Evolutionary conservation across 2,329 filamentous ascomycete species (phyloP), one percentile per base, ranked within the genome.

Genomic region (Fusarium xyrophilum): DNA sequence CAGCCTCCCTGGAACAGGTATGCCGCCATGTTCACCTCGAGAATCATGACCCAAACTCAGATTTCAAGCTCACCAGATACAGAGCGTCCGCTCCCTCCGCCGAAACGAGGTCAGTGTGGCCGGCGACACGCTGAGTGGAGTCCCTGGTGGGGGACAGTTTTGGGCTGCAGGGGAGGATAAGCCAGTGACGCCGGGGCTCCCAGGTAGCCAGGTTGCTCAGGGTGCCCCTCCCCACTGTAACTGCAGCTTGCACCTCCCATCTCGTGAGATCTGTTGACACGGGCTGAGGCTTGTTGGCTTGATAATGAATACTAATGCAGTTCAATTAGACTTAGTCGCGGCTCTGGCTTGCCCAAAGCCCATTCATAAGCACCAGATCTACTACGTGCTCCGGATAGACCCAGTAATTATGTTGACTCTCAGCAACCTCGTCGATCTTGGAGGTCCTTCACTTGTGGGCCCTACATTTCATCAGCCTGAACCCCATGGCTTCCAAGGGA

Each of bases 41-140:
- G 32, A 43, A 36, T 28, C 50, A 52, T 63, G 51, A 47, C 50
- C 54, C 40, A 67, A 66, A 63, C 61, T 67, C 61, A 69, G 66
- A 63, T 63, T 63, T 33, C 44, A 38, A 63, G 63, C 60, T 69
- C 65, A 68, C 52, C 65, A 68, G 46, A 67, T 54, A 58, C 50
- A 53, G 53, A 47, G 27, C 23, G 35, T 57, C 60, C 59, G 65
- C 56, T 63, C 35, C 27, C 35, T 56, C 60, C 59, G 68, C 67
- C 69, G 65, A 63, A 50, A 58, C 55, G 58, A 60, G 67, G 52
- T 70, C 60, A 57, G 60, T 65, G 56, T 63, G 68, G 63, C 71
- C 69, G 69, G 71, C 67, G 69, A 73, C 60, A 60, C 65, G 53
- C 69, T 58, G 71, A 74, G 71, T 73, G 71, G 71, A 62, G 66